Evolutionary conservation across 768 basidiomycete genomes (phyloP), one percentile per base, ranked within the genome.

Genomic region (Artomyces pyxidatus): DNA sequence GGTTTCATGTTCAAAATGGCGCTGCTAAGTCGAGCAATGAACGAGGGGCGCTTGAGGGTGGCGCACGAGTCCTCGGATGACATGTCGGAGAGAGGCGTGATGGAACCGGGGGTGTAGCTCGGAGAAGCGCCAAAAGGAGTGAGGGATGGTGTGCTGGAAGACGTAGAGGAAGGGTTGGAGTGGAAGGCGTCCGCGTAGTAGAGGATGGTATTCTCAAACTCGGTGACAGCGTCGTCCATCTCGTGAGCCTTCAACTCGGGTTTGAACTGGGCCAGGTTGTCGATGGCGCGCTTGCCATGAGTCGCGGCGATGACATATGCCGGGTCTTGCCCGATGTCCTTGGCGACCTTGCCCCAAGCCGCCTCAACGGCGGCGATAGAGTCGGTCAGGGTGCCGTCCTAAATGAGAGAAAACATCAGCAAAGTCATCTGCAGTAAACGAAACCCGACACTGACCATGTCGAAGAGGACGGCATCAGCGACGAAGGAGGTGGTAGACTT

Each of bases 221-320:
- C 67, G 21, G 71, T 66, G 1, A 83, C 79, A 50, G 77, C 80
- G 26, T 53, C 63, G 57, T 78, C 76, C 70, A 83, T 75, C 62
- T 81, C 75, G 62, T 79, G 70, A n/a, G 60, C 42, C 55, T 70
- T 69, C 58, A 83, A 76, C 26, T 71, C 61, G 0, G 81, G 80
- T 58, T 76, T 80, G 69, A 80, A 80, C 44, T 72, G 69, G 6
- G 73, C 62, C 54, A 86, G 76, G 65, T 87, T 88, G 68, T 87
- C 85, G 59, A 83, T 71, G 11, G 84, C 85, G 53, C 84, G 80
- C 61, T 84, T 81, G 59, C 85, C 84, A 63, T 88, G 85, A n/a
- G 84, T 86, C 37, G 81, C 80, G 8, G 78, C 80, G 58, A 85
- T 83, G 53, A 85, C 81, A 48, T 77, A 70, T 49, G 72, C 70